These are phyloP conservation scores for Fomitopsis palustris DNA, from an alignment of 1,284 basidiomycete species.

Conservation along the genomic window DNA sequence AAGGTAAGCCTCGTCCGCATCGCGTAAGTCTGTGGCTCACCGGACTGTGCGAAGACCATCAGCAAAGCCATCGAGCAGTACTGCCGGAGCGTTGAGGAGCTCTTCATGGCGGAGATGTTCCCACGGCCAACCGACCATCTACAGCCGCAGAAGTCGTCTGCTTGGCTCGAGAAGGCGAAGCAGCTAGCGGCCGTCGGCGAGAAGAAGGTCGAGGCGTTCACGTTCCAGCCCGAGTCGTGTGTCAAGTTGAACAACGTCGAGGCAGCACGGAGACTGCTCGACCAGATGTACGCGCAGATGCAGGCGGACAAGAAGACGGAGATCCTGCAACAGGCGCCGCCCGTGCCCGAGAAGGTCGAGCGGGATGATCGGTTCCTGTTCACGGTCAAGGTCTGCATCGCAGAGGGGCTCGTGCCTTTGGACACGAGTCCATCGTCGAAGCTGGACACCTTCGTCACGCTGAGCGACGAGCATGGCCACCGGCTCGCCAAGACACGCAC, in stretches of 20 bases:
- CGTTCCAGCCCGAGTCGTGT: slow-evolving; percentile 91
- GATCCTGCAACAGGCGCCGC: slow-evolving; percentile 57
- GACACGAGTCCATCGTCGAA: slow-evolving; percentile 70
- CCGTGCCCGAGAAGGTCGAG: slow-evolving; percentile 58
- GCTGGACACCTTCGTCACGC: slow-evolving; percentile 90
- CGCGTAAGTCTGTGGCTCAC: background rate
- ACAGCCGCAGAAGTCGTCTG: slow-evolving; percentile 82
- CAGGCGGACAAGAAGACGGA: slow-evolving; percentile 87
- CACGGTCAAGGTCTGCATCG: slow-evolving; percentile 90
- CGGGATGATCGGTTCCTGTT: slow-evolving; percentile 76
- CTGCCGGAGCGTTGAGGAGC: slow-evolving; percentile 81
- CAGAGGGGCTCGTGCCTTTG: slow-evolving; percentile 75
- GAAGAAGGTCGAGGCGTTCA: slow-evolving; percentile 91
- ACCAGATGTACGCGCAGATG: slow-evolving; percentile 92
- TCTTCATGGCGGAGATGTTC: slow-evolving; percentile 95
- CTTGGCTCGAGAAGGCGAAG: slow-evolving; percentile 93
- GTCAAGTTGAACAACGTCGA: slow-evolving; percentile 99
- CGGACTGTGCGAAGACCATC: slow-evolving; percentile 59
- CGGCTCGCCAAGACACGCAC: slow-evolving; percentile 94
- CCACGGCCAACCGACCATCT: slow-evolving; percentile 74
- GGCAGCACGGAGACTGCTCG: slow-evolving; percentile 84
- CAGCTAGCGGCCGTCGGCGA: slow-evolving; percentile 77
- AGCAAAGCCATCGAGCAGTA: slow-evolving; percentile 93
- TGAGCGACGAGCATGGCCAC: slow-evolving; percentile 90
- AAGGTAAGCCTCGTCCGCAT: slow-evolving; percentile 51